Base-by-base conservation (phyloP, 2,329 filamentous ascomycete genomes). In the Allantophomopsis cytisporea region DNA sequence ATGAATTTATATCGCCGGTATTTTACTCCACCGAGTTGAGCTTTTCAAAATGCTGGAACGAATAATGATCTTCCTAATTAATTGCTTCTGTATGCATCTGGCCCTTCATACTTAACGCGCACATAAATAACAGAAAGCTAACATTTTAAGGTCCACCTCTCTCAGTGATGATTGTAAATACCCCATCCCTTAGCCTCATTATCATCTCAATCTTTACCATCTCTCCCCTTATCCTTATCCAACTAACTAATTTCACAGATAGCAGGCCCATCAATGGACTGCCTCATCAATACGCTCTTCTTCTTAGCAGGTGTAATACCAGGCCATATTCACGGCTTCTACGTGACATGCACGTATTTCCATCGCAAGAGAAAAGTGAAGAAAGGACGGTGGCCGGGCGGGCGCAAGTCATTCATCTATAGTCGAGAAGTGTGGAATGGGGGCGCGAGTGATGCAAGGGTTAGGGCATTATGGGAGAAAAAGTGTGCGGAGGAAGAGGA, bases 201-300 rank as follows among this genome's bases (percentile, higher is more conserved):
- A 28, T 12, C 23, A 5, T 28, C 23, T 28, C 8, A 3, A 28
- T 28, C 8, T 28, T 5, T 8, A 31, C 12, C 18, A 13, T 28
- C 28, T 14, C 35, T 16, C 36, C 7, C 18, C 7, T 7, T 7
- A 20, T 20, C 4, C 18, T 4, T 7, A 20, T 20, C 7, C 4
- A 38, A 36, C 35, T 23, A 10, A 20, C 11, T 14, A n/a, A n/a
- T 17, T 13, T 30, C 17, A 20, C n/a, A 47, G 39, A 37, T 51
- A 14, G 46, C 46, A 21, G 50, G 50, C 1, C 37, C 43, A 13
- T 41, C 44, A 13, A 38, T 40, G n/a, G 50, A 51, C 32, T 43
- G 42, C 38, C 41, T 52, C 6, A 45, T 52, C 36, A 52, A 51
- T 38, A 45, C 43, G 1, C 33, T 49, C 15, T 35, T 50, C 31